Base-by-base conservation (phyloP, 805 yeast species). In the Saccharomycopsis sp. region DNA sequence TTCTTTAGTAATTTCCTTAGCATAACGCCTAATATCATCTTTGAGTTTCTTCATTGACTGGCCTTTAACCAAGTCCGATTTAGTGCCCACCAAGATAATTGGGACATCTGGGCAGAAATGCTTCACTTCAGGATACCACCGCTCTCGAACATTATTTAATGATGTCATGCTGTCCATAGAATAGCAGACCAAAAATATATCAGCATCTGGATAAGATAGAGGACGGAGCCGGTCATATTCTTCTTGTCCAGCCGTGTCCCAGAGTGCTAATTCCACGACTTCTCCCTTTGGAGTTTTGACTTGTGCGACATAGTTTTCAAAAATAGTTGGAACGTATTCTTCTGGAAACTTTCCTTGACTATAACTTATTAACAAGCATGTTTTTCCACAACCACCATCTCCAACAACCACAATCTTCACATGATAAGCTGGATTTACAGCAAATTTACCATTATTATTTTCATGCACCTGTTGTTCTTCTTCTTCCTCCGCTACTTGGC, bases 231-330 rank as follows among this genome's bases (percentile, higher is more conserved):
- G 74, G 68, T 86, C 92, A 67, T 87, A 88, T 69, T 87, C 94
- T 70, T 89, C 96, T 71, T 88, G 94, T 2, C 96, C 94, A 0
- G 96, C 96, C 0, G 96, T 88, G 68, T 89, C 97, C 96, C 96
- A 89, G 34, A 89, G 70, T 0, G 89, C 88, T 64, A 89, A 71
- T 66, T 86, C 91, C 20, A 86, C 76, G n/a, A 70, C 64, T 65
- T 82, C 79, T 25, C 75, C 73, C 3, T 80, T 79, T 0, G 79
- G 73, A 1, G 78, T 74, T 42, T 67, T 70, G 1, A 86, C 81
- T 47, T 77, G 78, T 7, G 87, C 80, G 12, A 83, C 82, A 68
- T 87, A 87, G 70, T 87, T 88, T 64, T 88, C 96, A 72, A 89
- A 88, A 29, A 89, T 85, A 0, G 94, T 88, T 0, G 96, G 96